Conservation (phyloP, 2,329 filamentous ascomycete genomes). For the Alternaria triticimaculans region DNA sequence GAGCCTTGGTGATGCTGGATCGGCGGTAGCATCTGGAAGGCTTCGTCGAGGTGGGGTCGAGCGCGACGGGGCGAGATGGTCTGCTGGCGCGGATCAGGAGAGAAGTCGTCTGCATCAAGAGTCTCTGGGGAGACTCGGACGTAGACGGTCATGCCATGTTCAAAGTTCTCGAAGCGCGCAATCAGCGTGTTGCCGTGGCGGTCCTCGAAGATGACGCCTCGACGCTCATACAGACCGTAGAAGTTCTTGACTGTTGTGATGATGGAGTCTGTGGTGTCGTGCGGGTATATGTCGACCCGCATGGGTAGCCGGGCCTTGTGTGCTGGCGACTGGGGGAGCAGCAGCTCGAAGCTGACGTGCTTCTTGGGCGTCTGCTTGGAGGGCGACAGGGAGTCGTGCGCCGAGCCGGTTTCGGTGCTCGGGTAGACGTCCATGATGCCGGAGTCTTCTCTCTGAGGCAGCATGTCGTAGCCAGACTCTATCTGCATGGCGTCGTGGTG, state of each 20-base stretch:
- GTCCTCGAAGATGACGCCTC: constrained; percentile 95
- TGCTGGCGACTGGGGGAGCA: constrained; percentile 71
- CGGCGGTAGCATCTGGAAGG: constrained; percentile 68
- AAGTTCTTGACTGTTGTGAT: constrained; percentile 99
- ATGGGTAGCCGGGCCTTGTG: constrained; percentile 79
- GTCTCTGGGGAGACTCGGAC: constrained; percentile 77
- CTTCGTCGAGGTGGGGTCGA: constrained; percentile 66
- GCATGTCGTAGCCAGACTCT: constrained; percentile 35
- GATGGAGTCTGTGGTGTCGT: constrained; percentile 97
- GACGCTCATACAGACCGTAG: constrained; percentile 86
- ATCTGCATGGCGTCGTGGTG: constrained; percentile 36
- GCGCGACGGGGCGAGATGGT: constrained; percentile 59
- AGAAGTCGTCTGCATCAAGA: constrained; percentile 56
- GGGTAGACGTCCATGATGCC: constrained; percentile 45
- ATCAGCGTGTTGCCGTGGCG: constrained; percentile 88
- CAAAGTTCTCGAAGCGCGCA: constrained; percentile 94
- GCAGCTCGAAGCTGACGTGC: constrained; percentile 79
- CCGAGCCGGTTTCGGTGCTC: constrained; percentile 41
- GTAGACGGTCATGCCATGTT: constrained; percentile 89
- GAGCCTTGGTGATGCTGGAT: constrained; percentile 68
- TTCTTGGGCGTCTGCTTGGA: constrained; percentile 58
- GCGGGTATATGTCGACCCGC: constrained; percentile 88
- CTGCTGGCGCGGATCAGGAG: constrained; percentile 55
- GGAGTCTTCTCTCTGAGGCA: constrained; percentile 35
- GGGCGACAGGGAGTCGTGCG: constrained; percentile 46